These are phyloP conservation scores for Lasiosphaeris hirsuta DNA, from an alignment of 495 filamentous ascomycete genomes.

Conservation along the genomic window DNA sequence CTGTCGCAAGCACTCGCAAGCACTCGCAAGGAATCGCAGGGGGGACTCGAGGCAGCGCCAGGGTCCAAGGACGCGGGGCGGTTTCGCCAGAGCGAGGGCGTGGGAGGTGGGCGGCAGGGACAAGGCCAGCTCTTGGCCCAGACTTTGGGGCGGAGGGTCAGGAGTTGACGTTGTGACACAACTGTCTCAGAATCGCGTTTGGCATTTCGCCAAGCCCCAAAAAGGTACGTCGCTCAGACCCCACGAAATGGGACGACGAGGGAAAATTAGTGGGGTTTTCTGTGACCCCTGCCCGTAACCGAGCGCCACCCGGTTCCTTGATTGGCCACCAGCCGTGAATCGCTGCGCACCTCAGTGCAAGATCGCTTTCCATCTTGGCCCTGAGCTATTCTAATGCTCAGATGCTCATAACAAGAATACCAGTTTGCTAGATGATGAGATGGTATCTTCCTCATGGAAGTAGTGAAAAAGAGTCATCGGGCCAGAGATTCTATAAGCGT, in stretches of 20 bases:
- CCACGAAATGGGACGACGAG: slow-evolving; percentile 15
- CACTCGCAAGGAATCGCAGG: no score
- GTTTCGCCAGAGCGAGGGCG: slow-evolving; percentile 7
- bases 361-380: background rate
- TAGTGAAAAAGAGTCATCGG: no score
- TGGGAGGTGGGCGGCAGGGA: slow-evolving; percentile 6
- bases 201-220: slow-evolving; percentile 31
- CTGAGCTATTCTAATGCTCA: background rate
- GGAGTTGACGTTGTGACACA: slow-evolving; percentile 44
- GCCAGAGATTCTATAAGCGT: slow-evolving; percentile 1
- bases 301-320: background rate
- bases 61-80: slow-evolving; percentile 1
- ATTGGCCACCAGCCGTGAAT: background rate
- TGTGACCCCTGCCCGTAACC: background rate
- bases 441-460: no score
- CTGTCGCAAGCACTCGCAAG: no score
- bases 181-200: slow-evolving; percentile 49
- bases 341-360: background rate
- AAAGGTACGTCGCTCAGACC: slow-evolving; percentile 16
- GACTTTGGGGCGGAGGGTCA: slow-evolving; percentile 30
- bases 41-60: background rate
- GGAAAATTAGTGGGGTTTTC: background rate
- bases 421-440: no score
- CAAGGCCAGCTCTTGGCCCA: slow-evolving; percentile 20
- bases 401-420: no score